These are phyloP conservation scores for Suillus subaureus DNA, from an alignment of 768 basidiomycete species.

Conservation along the genomic window DNA sequence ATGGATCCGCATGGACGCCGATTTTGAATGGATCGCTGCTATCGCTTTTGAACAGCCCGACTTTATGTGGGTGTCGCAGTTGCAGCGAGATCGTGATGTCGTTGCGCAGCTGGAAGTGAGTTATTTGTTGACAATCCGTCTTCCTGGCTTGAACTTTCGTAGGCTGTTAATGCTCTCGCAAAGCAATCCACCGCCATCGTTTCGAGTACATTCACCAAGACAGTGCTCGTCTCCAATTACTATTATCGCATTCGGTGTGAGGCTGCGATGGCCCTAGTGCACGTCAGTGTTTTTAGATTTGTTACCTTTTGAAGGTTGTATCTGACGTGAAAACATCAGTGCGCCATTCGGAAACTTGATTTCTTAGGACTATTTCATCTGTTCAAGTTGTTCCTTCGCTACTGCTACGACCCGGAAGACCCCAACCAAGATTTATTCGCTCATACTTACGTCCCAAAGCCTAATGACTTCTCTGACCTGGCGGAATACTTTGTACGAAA, in stretches of 20 bases:
- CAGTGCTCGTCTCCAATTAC: conserved; percentile 92
- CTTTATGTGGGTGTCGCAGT: conserved; percentile 98
- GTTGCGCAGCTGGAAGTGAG: conserved; percentile 95
- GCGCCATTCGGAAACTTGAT: conserved; percentile 79
- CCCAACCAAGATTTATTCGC: conserved; percentile 79
- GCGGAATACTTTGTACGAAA: conserved; percentile 95
- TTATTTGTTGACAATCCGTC: conserved; percentile 6
- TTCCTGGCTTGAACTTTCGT: conserved; percentile 15
- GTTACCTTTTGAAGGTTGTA: conserved; percentile 16
- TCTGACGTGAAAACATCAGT: conserved; percentile 47
- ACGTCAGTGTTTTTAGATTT: conserved; percentile 50
- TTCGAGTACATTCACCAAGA: conserved; percentile 90
- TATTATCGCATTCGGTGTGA: conserved; percentile 96
- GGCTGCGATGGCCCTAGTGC: conserved; percentile 82
- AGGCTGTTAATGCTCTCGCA: conserved; percentile 91
- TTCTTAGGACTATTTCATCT: conserved; percentile 94
- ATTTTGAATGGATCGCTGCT: conserved; percentile 98
- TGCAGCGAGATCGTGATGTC: conserved; percentile 94
- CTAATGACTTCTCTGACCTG: conserved; percentile 92
- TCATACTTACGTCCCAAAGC: conserved; percentile 90
- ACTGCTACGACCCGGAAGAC: conserved; percentile 89
- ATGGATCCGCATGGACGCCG: conserved; percentile 99
- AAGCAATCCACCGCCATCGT: conserved; percentile 83
- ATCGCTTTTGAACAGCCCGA: conserved; percentile 94
- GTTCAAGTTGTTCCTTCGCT: conserved; percentile 90